Base-by-base conservation (phyloP, 108 stramenopile genomes). In the Ochromonas danica region DNA sequence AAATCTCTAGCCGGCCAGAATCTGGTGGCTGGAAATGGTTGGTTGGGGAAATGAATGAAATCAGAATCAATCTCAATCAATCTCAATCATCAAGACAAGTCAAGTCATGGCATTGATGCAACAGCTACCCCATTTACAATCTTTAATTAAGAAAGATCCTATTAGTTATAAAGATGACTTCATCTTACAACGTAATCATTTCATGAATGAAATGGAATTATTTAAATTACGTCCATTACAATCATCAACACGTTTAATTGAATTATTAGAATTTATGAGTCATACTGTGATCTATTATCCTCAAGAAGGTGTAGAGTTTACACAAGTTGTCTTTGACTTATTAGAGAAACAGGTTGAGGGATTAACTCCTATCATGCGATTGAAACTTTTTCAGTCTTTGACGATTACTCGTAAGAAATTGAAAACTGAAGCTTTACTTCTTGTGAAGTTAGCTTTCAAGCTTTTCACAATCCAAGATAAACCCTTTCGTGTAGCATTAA, bases 131-230 rank as follows among this genome's bases (percentile, higher is more conserved):
- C 92, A 93, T 71, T 87, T 97, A 10, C 96, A 99, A 87, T 97
- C 97, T 82, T 81, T 97, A n/a, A 90, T 95, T 71, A 99, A 99
- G 83, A 90, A 96, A 14, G 96, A 96, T 71, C 94, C 96, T 25
- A 78, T 62, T 28, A 93, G 93, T 39, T 97, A 99, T 89, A 72
- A 82, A 39, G 95, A 95, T 42, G 98, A 99, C 82, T 99, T 96
- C 85, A 86, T 90, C 70, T 90, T 91, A 42, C 96, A 89, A 57
- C 57, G 84, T 36, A 33, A 71, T 28, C 70, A 81, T 31, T 82
- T 81, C 40, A 41, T 80, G 60, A 81, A 43, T 36, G 84, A 83
- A 60, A 61, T 85, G 33, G 82, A 85, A 79, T 71, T 85, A 27
- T 82, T 87, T 41, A 77, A 79, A 78, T 42, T 80, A 80, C 31